Conservation (phyloP, 345 rosid genomes). For the Citrus australasica region DNA sequence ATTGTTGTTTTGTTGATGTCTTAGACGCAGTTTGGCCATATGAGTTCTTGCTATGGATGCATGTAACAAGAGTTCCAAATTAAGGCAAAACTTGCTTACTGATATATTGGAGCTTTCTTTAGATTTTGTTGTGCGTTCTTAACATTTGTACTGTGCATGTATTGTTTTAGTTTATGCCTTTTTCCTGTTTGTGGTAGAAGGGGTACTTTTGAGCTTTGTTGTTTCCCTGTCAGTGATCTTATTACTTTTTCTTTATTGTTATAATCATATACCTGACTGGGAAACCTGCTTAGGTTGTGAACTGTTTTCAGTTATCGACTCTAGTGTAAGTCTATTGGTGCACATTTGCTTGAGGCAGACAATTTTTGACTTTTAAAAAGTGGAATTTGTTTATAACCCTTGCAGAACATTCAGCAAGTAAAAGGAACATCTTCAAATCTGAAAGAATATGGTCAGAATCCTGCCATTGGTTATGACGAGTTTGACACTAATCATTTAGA, state of each 20-base stretch:
- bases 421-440: conserved; percentile 45
- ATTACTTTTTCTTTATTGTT: neutral
- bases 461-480: conserved; percentile 38
- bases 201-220: neutral
- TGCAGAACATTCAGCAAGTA: conserved; percentile 43
- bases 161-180: neutral
- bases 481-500: conserved; percentile 54
- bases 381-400: conserved; percentile 8
- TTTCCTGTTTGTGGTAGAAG: neutral
- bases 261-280: conserved; percentile 1
- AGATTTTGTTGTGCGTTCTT: neutral
- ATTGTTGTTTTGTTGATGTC: neutral
- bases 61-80: neutral
- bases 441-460: conserved; percentile 42
- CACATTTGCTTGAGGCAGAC: neutral
- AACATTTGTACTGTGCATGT: neutral
- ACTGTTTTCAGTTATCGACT: conserved; percentile 11
- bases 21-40: neutral
- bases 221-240: conserved; percentile 1
- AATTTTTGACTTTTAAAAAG: conserved; percentile 16
- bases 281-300: conserved; percentile 1
- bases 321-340: neutral
- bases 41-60: neutral
- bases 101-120: neutral
- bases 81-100: neutral